Base-by-base conservation (phyloP, 352 stramenopile genomes). In the Pythium dissotocum region DNA sequence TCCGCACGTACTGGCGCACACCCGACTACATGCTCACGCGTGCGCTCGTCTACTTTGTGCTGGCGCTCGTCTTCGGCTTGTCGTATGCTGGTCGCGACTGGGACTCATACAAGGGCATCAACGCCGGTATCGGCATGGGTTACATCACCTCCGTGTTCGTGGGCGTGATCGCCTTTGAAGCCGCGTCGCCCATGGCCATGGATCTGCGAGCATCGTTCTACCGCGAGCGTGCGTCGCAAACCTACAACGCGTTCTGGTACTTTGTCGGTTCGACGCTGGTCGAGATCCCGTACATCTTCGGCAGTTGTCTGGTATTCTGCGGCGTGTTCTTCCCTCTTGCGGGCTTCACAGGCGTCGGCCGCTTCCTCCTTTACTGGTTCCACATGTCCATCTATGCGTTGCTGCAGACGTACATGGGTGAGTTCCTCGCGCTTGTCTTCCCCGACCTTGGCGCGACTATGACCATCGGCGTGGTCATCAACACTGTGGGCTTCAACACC, bases 61-160 rank as follows among this genome's bases (percentile, higher is more conserved):
- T 44, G 8, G 36, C 36, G 4, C 36, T 89, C 0, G 36, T 44
- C 2, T 83, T 94, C 57, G 83, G 75, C 6, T 58, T 94, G 12
- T 66, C 94, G 26, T 92, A 80, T 59, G 26, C 79, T 18, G 69
- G 66, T 16, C 65, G 71, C 44, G 67, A 82, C n/a, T 88, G 79
- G 55, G 74, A 54, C 10, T 80, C 78, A 30, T 88, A 80, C 54
- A 66, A 79, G 35, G 79, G 80, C 35, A 64, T 89, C 33, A 85
- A 83, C 59, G 60, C 70, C 36, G 75, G 79, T 12, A 71, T 96
- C 14, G 83, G 87, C 18, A 83, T 97, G 38, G 87, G 97, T 35
- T 97, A 93, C 71, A 75, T 91, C 18, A 80, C 85, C 8, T 87
- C 90, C 12, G 24, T 95, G 24, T 98, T 98, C 59, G 82, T 92